Percentiles rank a stretch among this genome's conserved stretches.
Conservation (phyloP, 2,329 filamentous ascomycete species). For the Pseudogymnoascus sp. region DNA sequence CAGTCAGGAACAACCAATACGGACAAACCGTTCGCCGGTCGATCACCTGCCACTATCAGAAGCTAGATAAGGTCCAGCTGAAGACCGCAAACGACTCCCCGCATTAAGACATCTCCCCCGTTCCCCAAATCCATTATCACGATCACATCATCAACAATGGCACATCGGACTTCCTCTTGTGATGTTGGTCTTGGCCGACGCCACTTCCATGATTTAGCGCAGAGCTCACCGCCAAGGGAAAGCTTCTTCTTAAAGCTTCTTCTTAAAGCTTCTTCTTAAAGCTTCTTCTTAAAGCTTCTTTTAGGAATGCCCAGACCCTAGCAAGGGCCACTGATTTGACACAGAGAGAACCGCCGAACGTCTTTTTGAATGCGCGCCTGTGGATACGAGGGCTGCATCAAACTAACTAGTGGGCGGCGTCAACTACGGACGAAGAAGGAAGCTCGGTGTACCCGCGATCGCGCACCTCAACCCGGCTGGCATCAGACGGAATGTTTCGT, state of each 20-base stretch:
- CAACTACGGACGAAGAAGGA: slow-evolving; percentile 1
- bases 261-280: neutral
- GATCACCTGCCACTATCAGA: slow-evolving; percentile 1
- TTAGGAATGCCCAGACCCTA: neutral
- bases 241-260: neutral
- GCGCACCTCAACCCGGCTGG: neutral
- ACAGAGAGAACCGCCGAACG: neutral
- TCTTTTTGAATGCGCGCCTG: neutral
- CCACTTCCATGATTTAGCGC: neutral
- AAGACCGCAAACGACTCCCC: neutral
- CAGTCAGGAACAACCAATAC: neutral
- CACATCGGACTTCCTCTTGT: neutral
- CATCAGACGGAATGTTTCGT: neutral
- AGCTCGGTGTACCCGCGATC: neutral
- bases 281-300: slow-evolving; percentile 4
- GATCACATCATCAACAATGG: neutral
- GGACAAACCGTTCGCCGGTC: slow-evolving; percentile 1
- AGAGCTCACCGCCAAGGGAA: neutral
- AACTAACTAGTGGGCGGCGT: neutral
- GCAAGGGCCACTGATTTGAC: neutral
- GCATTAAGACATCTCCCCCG: neutral
- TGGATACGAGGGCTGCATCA: neutral
- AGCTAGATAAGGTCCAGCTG: neutral
- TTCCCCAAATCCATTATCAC: neutral
- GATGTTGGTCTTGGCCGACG: slow-evolving; percentile 2